A percentile compares a stretch with the other conserved stretches of the same genome.
Conservation (phyloP, 441 rosid genomes). For the Mallotus japonicus region DNA sequence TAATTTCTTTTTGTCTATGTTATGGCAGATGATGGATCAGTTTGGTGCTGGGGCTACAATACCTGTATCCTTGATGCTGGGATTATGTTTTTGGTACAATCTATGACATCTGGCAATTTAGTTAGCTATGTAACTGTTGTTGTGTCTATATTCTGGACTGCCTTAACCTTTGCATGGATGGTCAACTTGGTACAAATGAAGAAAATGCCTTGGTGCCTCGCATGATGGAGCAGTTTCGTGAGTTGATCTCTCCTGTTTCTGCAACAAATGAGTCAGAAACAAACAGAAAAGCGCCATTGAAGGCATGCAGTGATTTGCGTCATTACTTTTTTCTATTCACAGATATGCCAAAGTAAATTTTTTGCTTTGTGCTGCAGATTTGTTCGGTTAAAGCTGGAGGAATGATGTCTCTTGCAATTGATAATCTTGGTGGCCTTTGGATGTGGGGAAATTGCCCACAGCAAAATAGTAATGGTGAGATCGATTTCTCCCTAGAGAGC, state of each 20-base stretch:
- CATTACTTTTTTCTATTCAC: background rate
- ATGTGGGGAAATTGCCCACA: constrained; percentile 89
- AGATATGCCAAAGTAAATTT: constrained; percentile 3
- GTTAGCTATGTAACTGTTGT: constrained; percentile 14
- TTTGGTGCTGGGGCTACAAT: constrained; percentile 95
- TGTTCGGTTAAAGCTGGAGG: constrained; percentile 76
- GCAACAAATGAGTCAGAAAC: constrained; percentile 32
- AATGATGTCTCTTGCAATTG: constrained; percentile 85
- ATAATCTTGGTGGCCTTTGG: constrained; percentile 71
- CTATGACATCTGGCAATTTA: background rate
- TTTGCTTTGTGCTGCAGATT: constrained; percentile 39
- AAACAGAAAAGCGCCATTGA: constrained; percentile 35
- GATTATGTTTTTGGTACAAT: background rate
- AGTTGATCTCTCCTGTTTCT: constrained; percentile 34
- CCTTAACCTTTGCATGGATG: constrained; percentile 81
- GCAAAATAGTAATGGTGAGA: constrained; percentile 32
- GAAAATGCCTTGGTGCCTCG: constrained; percentile 51
- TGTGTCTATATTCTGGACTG: constrained; percentile 13
- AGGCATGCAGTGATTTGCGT: constrained; percentile 38
- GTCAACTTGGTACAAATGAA: constrained; percentile 77
- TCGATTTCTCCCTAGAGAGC: constrained; percentile 47
- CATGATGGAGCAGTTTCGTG: constrained; percentile 45
- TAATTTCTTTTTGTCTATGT: constrained; percentile 19
- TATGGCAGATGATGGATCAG: constrained; percentile 82
- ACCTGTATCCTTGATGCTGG: constrained; percentile 66